Conservation (phyloP, 2,329 filamentous ascomycete species). For the Exophiala xenobiotica region DNA sequence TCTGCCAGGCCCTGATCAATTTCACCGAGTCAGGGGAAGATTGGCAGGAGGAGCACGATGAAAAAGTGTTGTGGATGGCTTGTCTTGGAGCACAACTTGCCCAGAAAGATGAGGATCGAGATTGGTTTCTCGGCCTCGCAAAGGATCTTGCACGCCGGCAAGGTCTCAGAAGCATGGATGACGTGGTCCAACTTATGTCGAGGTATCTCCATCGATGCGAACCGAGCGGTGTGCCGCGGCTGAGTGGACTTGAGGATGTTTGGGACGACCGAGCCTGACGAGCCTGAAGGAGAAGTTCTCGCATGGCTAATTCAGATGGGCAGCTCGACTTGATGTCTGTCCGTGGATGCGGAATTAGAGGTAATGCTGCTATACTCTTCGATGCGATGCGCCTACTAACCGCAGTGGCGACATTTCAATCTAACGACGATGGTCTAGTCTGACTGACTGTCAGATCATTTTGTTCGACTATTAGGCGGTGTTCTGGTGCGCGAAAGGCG, state of each 20-base stretch:
- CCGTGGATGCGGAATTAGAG: too few relatives aligned
- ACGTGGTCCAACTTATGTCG: conserved; percentile 12
- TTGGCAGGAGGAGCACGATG: conserved; percentile 9
- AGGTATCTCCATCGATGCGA: conserved; percentile 19
- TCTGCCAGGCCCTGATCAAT: conserved; percentile 4
- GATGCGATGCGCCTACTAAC: too few relatives aligned
- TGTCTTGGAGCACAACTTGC: conserved; percentile 11
- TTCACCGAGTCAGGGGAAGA: conserved; percentile 2
- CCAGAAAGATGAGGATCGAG: conserved; percentile 1
- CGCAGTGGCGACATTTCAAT: too few relatives aligned
- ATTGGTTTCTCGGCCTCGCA: conserved; percentile 16
- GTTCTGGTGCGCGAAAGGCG: too few relatives aligned
- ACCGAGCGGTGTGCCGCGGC: conserved; percentile 6
- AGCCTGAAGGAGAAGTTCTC: too few relatives aligned
- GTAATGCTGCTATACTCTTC: too few relatives aligned
- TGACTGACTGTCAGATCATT: too few relatives aligned
- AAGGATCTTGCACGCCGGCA: not conserved
- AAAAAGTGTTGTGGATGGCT: conserved; percentile 19
- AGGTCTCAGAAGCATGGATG: not conserved
- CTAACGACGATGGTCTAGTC: too few relatives aligned
- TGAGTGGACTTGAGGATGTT: conserved; percentile 8
- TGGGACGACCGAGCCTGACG: too few relatives aligned
- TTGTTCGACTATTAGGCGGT: too few relatives aligned
- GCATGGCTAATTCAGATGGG: too few relatives aligned
- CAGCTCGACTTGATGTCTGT: too few relatives aligned